Percentiles rank a stretch among this genome's conserved stretches.
These are phyloP conservation scores for Eustoma russellianum DNA, from an alignment of 257 asterid genomes.

Conservation along the genomic window DNA sequence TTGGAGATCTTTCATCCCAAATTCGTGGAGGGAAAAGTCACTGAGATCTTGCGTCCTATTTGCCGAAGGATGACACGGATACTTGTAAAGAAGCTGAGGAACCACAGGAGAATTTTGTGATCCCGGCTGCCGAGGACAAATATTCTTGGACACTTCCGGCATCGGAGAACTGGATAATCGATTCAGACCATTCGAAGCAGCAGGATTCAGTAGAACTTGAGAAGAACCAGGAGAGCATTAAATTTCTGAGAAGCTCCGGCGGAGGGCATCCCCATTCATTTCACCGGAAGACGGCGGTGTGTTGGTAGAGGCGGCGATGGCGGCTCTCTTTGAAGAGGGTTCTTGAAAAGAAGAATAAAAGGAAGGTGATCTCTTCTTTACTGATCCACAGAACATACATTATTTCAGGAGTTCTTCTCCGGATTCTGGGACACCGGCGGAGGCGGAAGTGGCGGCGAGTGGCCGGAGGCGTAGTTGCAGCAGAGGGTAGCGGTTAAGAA, in stretches of 20 bases:
- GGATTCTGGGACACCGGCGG: conserved; percentile 11
- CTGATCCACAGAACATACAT: conserved; percentile 8
- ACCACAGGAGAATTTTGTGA: conserved; percentile 1
- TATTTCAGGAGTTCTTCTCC: not conserved
- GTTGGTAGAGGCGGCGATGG: conserved; percentile 6
- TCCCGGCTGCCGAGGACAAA: not conserved
- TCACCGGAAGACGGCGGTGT: not conserved
- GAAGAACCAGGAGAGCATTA: conserved; percentile 10
- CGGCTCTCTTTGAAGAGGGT: conserved; percentile 12
- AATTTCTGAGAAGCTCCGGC: conserved; percentile 38
- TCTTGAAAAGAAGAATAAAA: conserved; percentile 11
- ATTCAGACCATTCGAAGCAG: not conserved
- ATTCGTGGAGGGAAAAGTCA: conserved; percentile 15
- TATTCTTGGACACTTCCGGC: conserved; percentile 8
- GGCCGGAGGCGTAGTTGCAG: conserved; percentile 8
- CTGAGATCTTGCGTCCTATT: conserved; percentile 19
- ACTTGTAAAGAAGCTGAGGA: conserved; percentile 12
- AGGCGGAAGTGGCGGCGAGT: not conserved
- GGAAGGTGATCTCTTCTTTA: conserved; percentile 18
- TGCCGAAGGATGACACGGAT: conserved; percentile 22
- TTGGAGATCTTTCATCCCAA: conserved; percentile 22
- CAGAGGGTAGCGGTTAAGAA: conserved; percentile 6
- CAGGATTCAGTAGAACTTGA: not conserved
- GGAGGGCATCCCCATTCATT: conserved; percentile 10
- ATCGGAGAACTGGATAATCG: conserved; percentile 4